phyloP scores from a whole-genome alignment of 148 eudicot genomes.

The Fagopyrum tataricum region DNA sequence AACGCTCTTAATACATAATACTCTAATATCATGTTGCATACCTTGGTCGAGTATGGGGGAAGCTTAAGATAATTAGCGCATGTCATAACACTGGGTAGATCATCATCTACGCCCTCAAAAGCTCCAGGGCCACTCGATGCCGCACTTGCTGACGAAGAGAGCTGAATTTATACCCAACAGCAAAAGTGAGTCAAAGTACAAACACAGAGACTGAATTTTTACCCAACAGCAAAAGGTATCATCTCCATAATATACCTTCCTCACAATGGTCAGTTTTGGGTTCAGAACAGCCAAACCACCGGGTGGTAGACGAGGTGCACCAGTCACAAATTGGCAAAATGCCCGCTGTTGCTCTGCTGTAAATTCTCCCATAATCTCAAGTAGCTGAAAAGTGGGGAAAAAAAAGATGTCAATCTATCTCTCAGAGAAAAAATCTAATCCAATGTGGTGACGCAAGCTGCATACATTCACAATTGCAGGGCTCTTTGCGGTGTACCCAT shows the following conservation, averaged over 20 bases:
- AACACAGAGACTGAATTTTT: not conserved
- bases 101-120: conserved; percentile 79
- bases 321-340: conserved; percentile 98
- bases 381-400: conserved; percentile 44
- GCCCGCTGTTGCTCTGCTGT: conserved; percentile 91
- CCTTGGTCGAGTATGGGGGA: conserved; percentile 98
- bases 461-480: conserved; percentile 77
- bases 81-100: conserved; percentile 97
- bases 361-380: conserved; percentile 95
- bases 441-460: not conserved
- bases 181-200: not conserved
- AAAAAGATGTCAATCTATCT: not conserved
- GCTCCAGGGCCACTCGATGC: conserved; percentile 15
- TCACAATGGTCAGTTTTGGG: conserved; percentile 92
- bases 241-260: conserved; percentile 53
- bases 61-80: conserved; percentile 98
- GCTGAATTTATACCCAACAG: conserved; percentile 12
- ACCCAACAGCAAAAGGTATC: not conserved
- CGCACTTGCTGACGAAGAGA: conserved; percentile 13
- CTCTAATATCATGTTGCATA: conserved; percentile 13
- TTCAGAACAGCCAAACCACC: conserved; percentile 93
- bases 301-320: conserved; percentile 97
- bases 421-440: not conserved
- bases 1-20: not conserved
- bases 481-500: conserved; percentile 96